Evolutionary conservation across 2,329 filamentous ascomycete genomes (phyloP).

Genomic region (Exophiala sp.): DNA sequence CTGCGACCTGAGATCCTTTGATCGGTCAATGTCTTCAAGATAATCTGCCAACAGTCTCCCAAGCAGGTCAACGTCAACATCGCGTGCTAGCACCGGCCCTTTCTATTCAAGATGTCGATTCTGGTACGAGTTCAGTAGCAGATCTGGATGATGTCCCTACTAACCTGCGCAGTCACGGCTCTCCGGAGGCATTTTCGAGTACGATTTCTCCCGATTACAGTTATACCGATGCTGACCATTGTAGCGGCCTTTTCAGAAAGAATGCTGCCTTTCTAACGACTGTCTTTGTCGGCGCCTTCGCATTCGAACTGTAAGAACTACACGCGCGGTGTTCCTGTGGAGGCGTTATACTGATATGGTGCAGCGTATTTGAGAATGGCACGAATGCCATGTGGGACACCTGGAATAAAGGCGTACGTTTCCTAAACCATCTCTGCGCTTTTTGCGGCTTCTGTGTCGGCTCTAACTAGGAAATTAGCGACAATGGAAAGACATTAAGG

Average conservation of each 20-base stretch:
- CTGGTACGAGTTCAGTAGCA: conserved; percentile 46
- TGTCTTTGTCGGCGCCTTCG: conserved; percentile 85
- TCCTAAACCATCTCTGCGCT: background rate
- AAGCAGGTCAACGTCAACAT: too few species aligned
- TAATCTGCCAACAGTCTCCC: too few species aligned
- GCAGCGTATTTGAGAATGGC: conserved; percentile 74
- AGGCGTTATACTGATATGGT: background rate
- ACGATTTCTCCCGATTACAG: conserved; percentile 35
- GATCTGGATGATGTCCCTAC: background rate
- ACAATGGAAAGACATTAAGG: conserved; percentile 99
- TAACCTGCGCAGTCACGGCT: conserved; percentile 40
- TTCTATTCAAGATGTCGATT: conserved; percentile 20
- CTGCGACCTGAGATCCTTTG: too few species aligned
- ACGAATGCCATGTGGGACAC: conserved; percentile 82
- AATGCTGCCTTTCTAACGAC: conserved; percentile 84
- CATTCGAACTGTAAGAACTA: conserved; percentile 79
- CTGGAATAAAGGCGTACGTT: conserved; percentile 85
- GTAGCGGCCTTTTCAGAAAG: conserved; percentile 75
- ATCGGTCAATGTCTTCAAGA: too few species aligned
- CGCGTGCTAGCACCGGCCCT: too few species aligned
- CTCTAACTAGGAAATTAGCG: conserved; percentile 55
- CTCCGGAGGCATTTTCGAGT: conserved; percentile 58
- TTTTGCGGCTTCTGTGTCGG: background rate
- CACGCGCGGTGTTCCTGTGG: background rate
- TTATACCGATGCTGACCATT: background rate